Base-by-base conservation (phyloP, 2,329 filamentous ascomycete genomes). In the Trichoderma aggressivum region DNA sequence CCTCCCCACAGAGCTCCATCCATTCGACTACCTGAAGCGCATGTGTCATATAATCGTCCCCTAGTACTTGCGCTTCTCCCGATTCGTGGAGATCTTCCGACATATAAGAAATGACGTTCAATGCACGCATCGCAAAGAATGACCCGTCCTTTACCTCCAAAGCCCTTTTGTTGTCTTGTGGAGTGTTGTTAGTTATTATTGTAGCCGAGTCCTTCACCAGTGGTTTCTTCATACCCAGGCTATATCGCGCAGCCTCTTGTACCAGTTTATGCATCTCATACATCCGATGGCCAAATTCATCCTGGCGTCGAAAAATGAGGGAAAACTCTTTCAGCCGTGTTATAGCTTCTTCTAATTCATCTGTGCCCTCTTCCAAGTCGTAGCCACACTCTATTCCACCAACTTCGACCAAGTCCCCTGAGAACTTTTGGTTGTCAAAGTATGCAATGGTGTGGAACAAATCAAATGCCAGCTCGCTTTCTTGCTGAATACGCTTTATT, bases 41-140 rank as follows among this genome's bases (percentile, higher is more conserved):
- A 24, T 50, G 43, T 50, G 43, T 12, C 43, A 24, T 4, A 21
- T 50, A 50, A 12, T 6, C 8, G 4, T 3, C n/a, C 5, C n/a
- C n/a, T 1, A 21, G 2, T 5, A 12, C 3, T 8, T n/a, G 8
- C 3, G 32, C 3, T 8, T 3, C 1, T 7, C 5, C 7, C 39
- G 7, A 2, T 21, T 6, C 10, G 3, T 47, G 43, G 8, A 21
- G 8, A 0, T 7, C 1, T 21, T 24, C 2, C 10, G 4, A 21
- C 1, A 1, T 0, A 10, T 4, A 5, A 1, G 8, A 8, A 3
- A 50, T 21, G 8, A 2, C 1, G 21, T 21, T 1, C 5, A 50
- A 12, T 1, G 43, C 43, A 24, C 5, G 2, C n/a, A 0, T 7
- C 5, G 43, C n/a, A 10, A 24, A 50, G 11, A 3, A 24, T 1